Evolutionary conservation across 176 grass and related monocot genomes (phyloP), one percentile per base, ranked within the genome.

Genomic region (Urochloa ruziziensis): DNA sequence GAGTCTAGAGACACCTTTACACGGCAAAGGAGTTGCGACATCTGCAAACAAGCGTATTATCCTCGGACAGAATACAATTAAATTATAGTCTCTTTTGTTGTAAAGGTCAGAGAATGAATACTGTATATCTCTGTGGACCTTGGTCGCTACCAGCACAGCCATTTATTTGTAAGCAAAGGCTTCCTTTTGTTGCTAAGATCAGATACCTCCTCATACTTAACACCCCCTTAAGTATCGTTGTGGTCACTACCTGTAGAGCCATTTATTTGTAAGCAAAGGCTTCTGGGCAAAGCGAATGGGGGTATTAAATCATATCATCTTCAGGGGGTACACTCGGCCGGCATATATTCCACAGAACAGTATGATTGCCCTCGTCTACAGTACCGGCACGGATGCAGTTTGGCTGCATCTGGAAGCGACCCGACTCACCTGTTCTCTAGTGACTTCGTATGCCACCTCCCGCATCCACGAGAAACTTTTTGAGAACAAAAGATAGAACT

Each of bases 361-460:
- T 19, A 75, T 80, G 24, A 76, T 85, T 81, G 82, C 25, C 33
- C 8, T 62, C 32, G 0, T 43, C 62, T 36, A 80, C 44, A 43
- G 4, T 40, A 39, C 67, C 11, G 32, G 73, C 25, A 73, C 66
- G 62, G 59, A 28, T 7, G 73, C 15, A 75, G 15, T 30, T 84
- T 43, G 9, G 34, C 70, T 60, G 82, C 52, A 70, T 81, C 82
- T 63, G 70, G 77, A 81, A 85, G 70, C 70, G 42, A 89, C n/a
- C 10, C 53, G 33, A 49, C 52, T 85, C 77, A 80, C 70, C 40
- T 24, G 5, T 76, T 69, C 40, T 85, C 87, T 61, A 73, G 82
- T 35, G 32, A 17, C 70, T 80, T 85, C 82, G 27, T 40, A 40
- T 68, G 87, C 27, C 77, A 89, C 37, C 12, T 74, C 76, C 23